Evolutionary conservation across 2,329 filamentous ascomycete genomes (phyloP).

Genomic region (Alternaria brassicae): DNA sequence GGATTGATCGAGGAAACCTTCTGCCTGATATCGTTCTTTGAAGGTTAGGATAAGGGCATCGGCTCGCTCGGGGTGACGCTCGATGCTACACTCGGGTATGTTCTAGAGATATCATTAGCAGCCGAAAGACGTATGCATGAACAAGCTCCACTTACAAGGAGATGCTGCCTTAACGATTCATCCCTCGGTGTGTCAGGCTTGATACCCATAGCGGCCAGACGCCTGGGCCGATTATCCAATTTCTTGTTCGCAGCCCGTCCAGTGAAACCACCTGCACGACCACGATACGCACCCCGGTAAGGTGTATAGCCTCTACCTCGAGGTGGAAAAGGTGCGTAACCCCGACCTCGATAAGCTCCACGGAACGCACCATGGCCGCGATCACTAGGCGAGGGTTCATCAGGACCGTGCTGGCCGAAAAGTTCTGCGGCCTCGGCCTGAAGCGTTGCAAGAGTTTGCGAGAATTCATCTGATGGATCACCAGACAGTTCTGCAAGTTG

Average conservation of each 20-base stretch:
- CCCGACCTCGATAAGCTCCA: conserved; percentile 50
- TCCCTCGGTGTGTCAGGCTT: conserved; percentile 69
- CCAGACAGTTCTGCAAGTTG: conserved; percentile 63
- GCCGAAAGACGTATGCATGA: no score
- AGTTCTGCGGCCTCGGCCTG: conserved; percentile 65
- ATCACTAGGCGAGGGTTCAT: conserved; percentile 24
- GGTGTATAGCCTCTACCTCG: conserved; percentile 18
- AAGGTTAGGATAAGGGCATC: conserved; percentile 53
- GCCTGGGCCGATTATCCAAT: conserved; percentile 78
- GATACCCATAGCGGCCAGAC: conserved; percentile 68
- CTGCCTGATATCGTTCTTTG: conserved; percentile 65
- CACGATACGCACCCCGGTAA: conserved; percentile 54
- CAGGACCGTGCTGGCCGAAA: conserved; percentile 64
- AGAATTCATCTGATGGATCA: conserved; percentile 25
- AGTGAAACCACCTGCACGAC: conserved; percentile 44
- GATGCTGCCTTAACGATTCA: conserved; percentile 73
- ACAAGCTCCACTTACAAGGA: conserved; percentile 56
- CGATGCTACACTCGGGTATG: conserved; percentile 49
- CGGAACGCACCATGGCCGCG: conserved; percentile 33
- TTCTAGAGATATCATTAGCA: conserved; percentile 30
- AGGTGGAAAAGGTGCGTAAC: conserved; percentile 31
- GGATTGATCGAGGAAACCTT: conserved; percentile 66
- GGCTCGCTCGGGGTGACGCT: conserved; percentile 47
- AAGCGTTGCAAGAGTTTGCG: conserved; percentile 31
- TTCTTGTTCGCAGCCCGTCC: conserved; percentile 61